phyloP scores from a whole-genome alignment of 176 grass and related monocot species.

The Lolium rigidum region DNA sequence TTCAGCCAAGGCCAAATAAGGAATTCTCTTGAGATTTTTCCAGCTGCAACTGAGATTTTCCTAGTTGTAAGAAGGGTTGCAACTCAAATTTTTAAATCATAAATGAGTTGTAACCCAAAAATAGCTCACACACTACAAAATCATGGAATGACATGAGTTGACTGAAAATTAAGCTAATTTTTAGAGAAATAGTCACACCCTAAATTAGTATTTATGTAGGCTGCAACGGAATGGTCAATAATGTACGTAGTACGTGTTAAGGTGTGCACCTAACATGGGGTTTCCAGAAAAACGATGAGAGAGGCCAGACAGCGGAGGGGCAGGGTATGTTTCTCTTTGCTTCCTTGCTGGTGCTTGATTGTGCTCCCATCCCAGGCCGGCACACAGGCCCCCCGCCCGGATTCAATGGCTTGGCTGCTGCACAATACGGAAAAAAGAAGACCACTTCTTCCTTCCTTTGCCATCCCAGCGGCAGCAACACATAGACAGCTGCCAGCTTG shows the following conservation, averaged over 20 bases:
- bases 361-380: conserved; percentile 23
- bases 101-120: too few relatives aligned
- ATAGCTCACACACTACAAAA: too few relatives aligned
- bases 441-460: neutral
- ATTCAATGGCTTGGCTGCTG: conserved; percentile 14
- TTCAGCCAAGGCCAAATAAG: too few relatives aligned
- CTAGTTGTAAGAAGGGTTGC: too few relatives aligned
- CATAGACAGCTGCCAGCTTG: conserved; percentile 24
- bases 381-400: conserved; percentile 27
- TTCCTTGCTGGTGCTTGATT: neutral
- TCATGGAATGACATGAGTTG: too few relatives aligned
- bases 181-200: too few relatives aligned
- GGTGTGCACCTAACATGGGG: neutral
- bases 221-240: neutral
- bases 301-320: conserved; percentile 17
- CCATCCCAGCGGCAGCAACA: conserved; percentile 13
- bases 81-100: too few relatives aligned
- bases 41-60: too few relatives aligned
- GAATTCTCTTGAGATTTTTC: too few relatives aligned
- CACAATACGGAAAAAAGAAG: neutral
- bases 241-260: neutral
- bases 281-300: conserved; percentile 32
- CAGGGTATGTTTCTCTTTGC: conserved; percentile 21
- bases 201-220: neutral
- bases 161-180: too few relatives aligned